phyloP scores from a whole-genome alignment of 371 early-diverging fungal species.

The Lichtheimia ornata region DNA sequence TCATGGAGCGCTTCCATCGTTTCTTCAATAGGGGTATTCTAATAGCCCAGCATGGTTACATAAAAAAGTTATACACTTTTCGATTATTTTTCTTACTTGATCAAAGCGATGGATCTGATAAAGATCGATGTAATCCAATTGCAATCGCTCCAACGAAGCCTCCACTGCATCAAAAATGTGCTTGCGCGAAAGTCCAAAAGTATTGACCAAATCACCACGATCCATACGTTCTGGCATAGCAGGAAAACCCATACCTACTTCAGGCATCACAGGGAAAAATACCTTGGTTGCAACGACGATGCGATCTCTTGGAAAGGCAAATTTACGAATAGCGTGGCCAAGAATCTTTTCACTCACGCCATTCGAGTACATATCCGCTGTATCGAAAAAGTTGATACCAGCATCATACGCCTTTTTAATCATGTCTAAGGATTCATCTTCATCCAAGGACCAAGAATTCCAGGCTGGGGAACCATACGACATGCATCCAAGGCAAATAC shows the following conservation, averaged over 20 bases:
- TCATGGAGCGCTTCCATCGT: constrained; percentile 62
- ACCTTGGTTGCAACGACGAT: constrained; percentile 46
- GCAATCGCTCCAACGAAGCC: constrained; percentile 47
- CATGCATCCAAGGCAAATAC: constrained; percentile 48
- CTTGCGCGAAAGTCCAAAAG: constrained; percentile 51
- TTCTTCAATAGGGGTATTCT: constrained; percentile 45
- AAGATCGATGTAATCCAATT: constrained; percentile 64
- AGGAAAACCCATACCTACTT: no score
- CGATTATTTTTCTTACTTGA: constrained; percentile 13
- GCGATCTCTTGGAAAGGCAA: constrained; percentile 33
- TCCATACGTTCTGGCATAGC: no score
- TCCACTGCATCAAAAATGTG: constrained; percentile 57
- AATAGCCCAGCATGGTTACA: no score
- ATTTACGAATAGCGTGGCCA: constrained; percentile 40
- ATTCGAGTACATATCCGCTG: constrained; percentile 33
- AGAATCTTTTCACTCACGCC: constrained; percentile 42
- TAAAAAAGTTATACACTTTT: no score
- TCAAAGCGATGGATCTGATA: constrained; percentile 59
- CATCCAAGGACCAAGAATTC: constrained; percentile 42
- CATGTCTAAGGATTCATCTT: constrained; percentile 36
- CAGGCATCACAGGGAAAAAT: constrained; percentile 6
- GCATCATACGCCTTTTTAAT: constrained; percentile 47
- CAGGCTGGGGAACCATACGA: constrained; percentile 31
- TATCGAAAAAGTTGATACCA: constrained; percentile 52
- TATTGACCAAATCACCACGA: constrained; percentile 18